Evolutionary conservation across 169 alveolate species (phyloP).

Genomic region (Neospora caninum): DNA sequence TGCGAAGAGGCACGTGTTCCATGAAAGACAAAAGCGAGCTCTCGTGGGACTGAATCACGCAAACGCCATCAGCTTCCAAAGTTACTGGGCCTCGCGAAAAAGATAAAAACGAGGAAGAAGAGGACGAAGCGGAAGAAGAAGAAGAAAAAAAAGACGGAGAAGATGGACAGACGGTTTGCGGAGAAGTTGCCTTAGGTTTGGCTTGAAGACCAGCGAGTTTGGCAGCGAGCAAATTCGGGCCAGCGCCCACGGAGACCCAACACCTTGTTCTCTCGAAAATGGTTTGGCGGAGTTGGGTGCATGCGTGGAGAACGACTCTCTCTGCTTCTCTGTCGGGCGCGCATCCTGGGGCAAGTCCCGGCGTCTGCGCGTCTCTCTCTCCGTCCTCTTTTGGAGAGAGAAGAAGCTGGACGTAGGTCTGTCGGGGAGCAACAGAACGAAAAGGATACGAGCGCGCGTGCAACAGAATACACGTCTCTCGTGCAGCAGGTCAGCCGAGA

Average conservation of each 20-base stretch:
- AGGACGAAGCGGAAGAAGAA: not conserved
- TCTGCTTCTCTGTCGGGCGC: not conserved
- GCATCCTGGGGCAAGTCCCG: not conserved
- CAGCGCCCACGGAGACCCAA: conserved; percentile 67
- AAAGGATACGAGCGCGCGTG: not conserved
- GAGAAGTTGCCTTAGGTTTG: conserved; percentile 49
- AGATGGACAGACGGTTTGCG: not conserved
- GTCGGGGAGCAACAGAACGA: not conserved
- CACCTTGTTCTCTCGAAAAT: conserved; percentile 52
- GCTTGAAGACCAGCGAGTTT: conserved; percentile 63
- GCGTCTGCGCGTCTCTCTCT: not conserved
- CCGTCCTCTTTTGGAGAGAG: not conserved
- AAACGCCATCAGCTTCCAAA: conserved; percentile 54
- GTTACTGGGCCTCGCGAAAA: not conserved
- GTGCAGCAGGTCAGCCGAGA: no score
- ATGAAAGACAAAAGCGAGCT: conserved; percentile 30
- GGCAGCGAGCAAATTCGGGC: conserved; percentile 57
- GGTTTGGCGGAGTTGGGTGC: conserved; percentile 1
- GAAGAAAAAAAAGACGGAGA: not conserved
- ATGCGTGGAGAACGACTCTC: not conserved
- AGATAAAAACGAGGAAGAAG: not conserved
- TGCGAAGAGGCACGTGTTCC: conserved; percentile 42
- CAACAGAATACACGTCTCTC: no score
- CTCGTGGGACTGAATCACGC: conserved; percentile 49
- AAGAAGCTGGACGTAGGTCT: not conserved